phyloP scores from a whole-genome alignment of 2,329 filamentous ascomycete genomes.

The Penicillium decumbens region DNA sequence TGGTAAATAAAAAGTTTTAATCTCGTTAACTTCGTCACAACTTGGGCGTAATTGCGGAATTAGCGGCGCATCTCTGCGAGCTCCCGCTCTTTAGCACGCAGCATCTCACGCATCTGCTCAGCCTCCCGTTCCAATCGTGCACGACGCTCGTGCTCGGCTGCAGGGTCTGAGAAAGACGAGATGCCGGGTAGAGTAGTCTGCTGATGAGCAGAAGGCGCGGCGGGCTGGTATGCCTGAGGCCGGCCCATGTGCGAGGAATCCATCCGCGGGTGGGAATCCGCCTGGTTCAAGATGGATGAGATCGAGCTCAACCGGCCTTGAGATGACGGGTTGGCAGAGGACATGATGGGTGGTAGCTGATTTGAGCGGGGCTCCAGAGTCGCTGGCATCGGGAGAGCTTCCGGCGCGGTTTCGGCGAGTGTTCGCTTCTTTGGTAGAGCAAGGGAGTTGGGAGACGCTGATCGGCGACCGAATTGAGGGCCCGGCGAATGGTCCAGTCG shows the following conservation, averaged over 20 bases:
- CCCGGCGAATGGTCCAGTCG: constrained; percentile 28
- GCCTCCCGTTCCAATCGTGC: constrained; percentile 66
- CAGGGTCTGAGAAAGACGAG: constrained; percentile 50
- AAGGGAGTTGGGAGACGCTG: constrained; percentile 29
- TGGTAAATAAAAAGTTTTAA: constrained; percentile 10
- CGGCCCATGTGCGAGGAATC: constrained; percentile 38
- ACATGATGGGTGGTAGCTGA: constrained; percentile 39
- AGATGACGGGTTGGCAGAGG: constrained; percentile 32
- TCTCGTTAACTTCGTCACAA: constrained; percentile 23
- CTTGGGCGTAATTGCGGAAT: constrained; percentile 8
- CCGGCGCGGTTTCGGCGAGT: constrained; percentile 32
- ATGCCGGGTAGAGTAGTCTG: constrained; percentile 31
- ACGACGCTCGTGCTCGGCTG: constrained; percentile 61
- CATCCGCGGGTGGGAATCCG: constrained; percentile 34
- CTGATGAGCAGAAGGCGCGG: constrained; percentile 19
- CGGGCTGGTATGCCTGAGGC: constrained; percentile 29
- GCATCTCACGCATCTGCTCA: constrained; percentile 67
- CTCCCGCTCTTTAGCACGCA: constrained; percentile 70
- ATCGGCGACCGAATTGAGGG: constrained; percentile 31
- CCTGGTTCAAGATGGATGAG: constrained; percentile 67
- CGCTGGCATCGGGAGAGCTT: constrained; percentile 26
- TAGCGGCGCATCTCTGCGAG: constrained; percentile 51
- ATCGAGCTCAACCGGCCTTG: constrained; percentile 67
- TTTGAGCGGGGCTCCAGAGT: constrained; percentile 34
- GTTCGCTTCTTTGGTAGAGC: constrained; percentile 36